phyloP scores from a whole-genome alignment of 2,329 filamentous ascomycete genomes.

The Nemania sp. region DNA sequence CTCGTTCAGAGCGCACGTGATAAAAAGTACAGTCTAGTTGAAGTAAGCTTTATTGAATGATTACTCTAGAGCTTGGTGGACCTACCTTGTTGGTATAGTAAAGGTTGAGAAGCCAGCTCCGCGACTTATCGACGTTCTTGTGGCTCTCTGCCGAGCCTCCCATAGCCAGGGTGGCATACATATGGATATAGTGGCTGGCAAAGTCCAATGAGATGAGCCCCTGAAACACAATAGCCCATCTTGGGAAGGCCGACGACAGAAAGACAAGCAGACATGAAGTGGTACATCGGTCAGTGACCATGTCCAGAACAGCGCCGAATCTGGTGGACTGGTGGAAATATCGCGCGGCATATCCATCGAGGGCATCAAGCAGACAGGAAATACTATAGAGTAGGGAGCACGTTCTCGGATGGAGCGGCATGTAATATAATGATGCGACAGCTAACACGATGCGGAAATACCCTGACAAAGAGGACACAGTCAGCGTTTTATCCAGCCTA shows the following conservation, averaged over 20 bases:
- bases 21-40: conserved; percentile 84
- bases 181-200: conserved; percentile 98
- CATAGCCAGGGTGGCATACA: conserved; percentile 95
- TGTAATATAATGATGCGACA: conserved; percentile 95
- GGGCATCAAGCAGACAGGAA: conserved; percentile 93
- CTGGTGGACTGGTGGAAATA: conserved; percentile 91
- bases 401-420: conserved; percentile 97
- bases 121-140: conserved; percentile 90
- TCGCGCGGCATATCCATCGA: conserved; percentile 93
- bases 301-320: conserved; percentile 96
- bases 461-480: conserved; percentile 60
- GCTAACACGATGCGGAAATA: conserved; percentile 84
- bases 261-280: conserved; percentile 96
- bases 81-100: conserved; percentile 98
- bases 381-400: conserved; percentile 92
- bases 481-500: conserved; percentile 18
- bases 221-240: conserved; percentile 95
- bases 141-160: conserved; percentile 84
- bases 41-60: conserved; percentile 35
- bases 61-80: conserved; percentile 29
- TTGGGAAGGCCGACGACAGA: conserved; percentile 91
- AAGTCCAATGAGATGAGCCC: conserved; percentile 91
- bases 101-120: conserved; percentile 89
- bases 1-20: conserved; percentile 92
- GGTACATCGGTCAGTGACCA: conserved; percentile 98